Percentiles rank a stretch among this genome's conserved stretches.
phyloP scores from a whole-genome alignment of 2,329 filamentous ascomycete species.

The Dactylellina leptospora region DNA sequence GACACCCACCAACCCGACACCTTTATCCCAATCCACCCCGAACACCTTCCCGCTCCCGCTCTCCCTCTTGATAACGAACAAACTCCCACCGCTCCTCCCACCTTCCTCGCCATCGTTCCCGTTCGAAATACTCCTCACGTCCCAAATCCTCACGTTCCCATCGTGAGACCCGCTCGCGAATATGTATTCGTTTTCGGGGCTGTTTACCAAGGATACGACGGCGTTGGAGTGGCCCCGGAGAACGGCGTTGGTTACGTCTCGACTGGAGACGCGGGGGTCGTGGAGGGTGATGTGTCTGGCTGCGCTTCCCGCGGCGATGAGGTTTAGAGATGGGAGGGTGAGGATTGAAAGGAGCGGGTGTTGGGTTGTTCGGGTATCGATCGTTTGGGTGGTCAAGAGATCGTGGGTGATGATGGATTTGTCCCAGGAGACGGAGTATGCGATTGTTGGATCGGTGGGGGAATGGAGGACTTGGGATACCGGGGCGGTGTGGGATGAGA shows the following conservation, averaged over 20 bases:
- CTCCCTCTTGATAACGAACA: constrained; percentile 74
- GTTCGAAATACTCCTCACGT: constrained; percentile 71
- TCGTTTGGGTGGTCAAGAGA: constrained; percentile 78
- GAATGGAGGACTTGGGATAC: constrained; percentile 87
- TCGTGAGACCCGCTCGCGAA: constrained; percentile 91
- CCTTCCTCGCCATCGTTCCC: constrained; percentile 65
- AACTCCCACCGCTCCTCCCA: constrained; percentile 73
- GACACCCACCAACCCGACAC: constrained; percentile 86
- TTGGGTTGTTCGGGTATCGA: constrained; percentile 83
- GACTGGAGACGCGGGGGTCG: constrained; percentile 82
- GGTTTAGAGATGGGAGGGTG: constrained; percentile 72
- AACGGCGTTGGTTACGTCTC: constrained; percentile 68
- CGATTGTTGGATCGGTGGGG: constrained; percentile 84
- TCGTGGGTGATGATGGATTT: constrained; percentile 92
- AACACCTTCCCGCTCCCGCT: constrained; percentile 74
- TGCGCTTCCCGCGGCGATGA: constrained; percentile 65
- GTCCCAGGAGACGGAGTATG: constrained; percentile 90
- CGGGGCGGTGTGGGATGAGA: constrained; percentile 75
- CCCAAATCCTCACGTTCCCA: constrained; percentile 92
- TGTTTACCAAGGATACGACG: constrained; percentile 68
- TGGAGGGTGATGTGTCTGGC: constrained; percentile 89
- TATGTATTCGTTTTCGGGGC: constrained; percentile 77
- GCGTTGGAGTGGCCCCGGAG: constrained; percentile 62
- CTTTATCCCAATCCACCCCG: constrained; percentile 82
- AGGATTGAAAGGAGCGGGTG: constrained; percentile 83